A percentile compares a stretch with the other conserved stretches of the same genome.
These are phyloP conservation scores for Cryptosporidium canis DNA, from an alignment of 169 alveolate genomes.

Conservation along the genomic window DNA sequence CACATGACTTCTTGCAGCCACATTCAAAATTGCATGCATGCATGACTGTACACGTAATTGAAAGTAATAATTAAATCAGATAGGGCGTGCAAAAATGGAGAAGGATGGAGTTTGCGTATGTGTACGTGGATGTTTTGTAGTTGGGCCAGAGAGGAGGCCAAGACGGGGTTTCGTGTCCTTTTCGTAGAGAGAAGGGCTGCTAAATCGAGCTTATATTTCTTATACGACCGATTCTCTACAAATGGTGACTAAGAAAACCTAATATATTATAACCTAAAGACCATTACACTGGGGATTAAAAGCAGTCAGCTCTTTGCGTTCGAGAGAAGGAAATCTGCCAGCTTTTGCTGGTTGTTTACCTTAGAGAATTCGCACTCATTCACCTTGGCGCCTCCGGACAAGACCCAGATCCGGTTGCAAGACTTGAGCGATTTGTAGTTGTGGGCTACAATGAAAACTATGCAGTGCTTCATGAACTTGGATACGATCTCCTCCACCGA, in stretches of 20 bases:
- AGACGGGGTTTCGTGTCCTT: too few relatives aligned
- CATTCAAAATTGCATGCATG: neutral
- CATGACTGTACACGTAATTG: neutral
- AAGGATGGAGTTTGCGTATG: too few relatives aligned
- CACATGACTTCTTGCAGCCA: neutral
- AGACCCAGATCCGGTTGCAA: constrained; percentile 36
- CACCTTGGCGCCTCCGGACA: constrained; percentile 27
- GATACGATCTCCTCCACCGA: constrained; percentile 37
- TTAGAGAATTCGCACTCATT: constrained; percentile 24
- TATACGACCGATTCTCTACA: too few relatives aligned
- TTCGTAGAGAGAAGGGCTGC: too few relatives aligned
- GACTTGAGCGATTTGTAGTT: constrained; percentile 32
- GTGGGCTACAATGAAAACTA: constrained; percentile 59
- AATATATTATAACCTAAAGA: too few relatives aligned
- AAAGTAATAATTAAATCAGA: neutral
- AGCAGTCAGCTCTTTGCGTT: neutral
- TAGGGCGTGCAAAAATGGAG: too few relatives aligned
- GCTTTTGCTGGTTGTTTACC: constrained; percentile 20
- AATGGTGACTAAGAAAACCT: too few relatives aligned
- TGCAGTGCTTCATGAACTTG: constrained; percentile 42
- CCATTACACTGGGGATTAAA: neutral
- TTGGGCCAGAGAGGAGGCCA: too few relatives aligned
- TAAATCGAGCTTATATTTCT: too few relatives aligned
- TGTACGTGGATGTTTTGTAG: too few relatives aligned
- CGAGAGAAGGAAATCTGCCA: constrained; percentile 15